Conservation (phyloP, 1,139 yeast genomes). For the Yamadazyma dushanensis region DNA sequence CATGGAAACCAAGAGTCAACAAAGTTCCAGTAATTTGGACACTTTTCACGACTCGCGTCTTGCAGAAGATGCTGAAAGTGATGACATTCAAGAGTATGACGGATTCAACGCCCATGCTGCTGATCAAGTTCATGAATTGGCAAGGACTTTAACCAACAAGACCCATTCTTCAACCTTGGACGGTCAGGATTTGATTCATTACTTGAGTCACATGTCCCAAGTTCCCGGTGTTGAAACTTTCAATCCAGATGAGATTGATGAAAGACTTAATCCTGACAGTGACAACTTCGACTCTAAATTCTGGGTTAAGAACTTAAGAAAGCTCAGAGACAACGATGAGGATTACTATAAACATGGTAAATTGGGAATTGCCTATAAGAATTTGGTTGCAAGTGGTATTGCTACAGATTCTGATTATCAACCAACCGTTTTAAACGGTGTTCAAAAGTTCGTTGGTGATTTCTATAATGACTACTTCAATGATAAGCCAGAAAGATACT, state of each 20-base stretch:
- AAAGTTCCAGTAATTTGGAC: not conserved
- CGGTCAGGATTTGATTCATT: slow-evolving; percentile 53
- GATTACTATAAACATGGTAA: slow-evolving; percentile 63
- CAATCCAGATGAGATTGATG: slow-evolving; percentile 14
- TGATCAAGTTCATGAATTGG: slow-evolving; percentile 7
- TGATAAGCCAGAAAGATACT: slow-evolving; percentile 18
- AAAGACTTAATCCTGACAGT: slow-evolving; percentile 34
- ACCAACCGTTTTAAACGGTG: slow-evolving; percentile 61
- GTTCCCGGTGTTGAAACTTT: slow-evolving; percentile 52
- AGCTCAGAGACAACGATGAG: slow-evolving; percentile 51
- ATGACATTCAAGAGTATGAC: slow-evolving; percentile 3
- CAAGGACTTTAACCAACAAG: slow-evolving; percentile 52
- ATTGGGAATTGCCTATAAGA: slow-evolving; percentile 68
- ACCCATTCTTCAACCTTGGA: slow-evolving; percentile 18
- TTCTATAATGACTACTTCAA: slow-evolving; percentile 13
- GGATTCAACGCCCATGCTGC: slow-evolving; percentile 4
- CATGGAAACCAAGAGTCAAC: no score
- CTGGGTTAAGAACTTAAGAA: slow-evolving; percentile 74
- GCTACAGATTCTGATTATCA: slow-evolving; percentile 83
- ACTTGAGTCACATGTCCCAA: slow-evolving; percentile 50
- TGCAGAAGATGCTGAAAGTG: not conserved
- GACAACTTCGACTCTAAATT: slow-evolving; percentile 60
- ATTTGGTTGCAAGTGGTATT: slow-evolving; percentile 71
- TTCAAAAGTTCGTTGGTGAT: slow-evolving; percentile 23
- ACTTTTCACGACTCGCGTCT: not conserved